Base-by-base conservation (phyloP, 768 basidiomycete genomes). In the Amanita inopinata region DNA sequence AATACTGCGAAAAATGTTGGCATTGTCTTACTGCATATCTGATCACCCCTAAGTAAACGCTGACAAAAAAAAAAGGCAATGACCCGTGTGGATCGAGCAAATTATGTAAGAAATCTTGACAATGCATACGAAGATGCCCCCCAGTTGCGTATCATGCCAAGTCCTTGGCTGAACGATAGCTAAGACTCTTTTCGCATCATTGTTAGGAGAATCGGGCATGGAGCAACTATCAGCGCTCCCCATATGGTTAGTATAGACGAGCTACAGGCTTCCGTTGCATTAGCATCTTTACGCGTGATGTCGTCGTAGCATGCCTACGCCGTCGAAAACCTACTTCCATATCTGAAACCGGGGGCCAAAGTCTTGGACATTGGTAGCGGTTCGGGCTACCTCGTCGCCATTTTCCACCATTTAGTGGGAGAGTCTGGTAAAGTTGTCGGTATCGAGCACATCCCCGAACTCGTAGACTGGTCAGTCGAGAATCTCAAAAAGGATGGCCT, bases 171-270 rank as follows among this genome's bases (percentile, higher is more conserved):
- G 11, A 11, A 33, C 18, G 23, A 27, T 22, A 15, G 27, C 43
- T 42, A 22, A 42, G 17, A 20, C 12, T 33, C 18, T 17, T 22
- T 20, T 37, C n/a, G n/a, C n/a, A 7, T 28, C 43, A 14, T 30
- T 37, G n/a, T 19, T 52, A 86, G 85, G 57, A 47, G 69, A 12
- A 91, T 92, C 39, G 84, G 86, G 2, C 73, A 83, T 53, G 81
- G 78, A 9, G 93, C 92, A 10, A 99, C 94, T 0, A 97, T 99
- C 48, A 89, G 85, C 28, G 94, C 94, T 0, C 94, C 94, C 1
- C 94, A 99, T 57, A 98, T 98, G 93, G 85, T 83, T n/a, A 40
- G 56, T 54, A 31, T 22, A 4, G 7, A 25, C 20, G 19, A 15
- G n/a, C 34, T 33, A 20, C 27, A 30, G 32, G 20, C 1, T 24